Conservation (phyloP, 306 rosid genomes). For the Fagus crenata region DNA sequence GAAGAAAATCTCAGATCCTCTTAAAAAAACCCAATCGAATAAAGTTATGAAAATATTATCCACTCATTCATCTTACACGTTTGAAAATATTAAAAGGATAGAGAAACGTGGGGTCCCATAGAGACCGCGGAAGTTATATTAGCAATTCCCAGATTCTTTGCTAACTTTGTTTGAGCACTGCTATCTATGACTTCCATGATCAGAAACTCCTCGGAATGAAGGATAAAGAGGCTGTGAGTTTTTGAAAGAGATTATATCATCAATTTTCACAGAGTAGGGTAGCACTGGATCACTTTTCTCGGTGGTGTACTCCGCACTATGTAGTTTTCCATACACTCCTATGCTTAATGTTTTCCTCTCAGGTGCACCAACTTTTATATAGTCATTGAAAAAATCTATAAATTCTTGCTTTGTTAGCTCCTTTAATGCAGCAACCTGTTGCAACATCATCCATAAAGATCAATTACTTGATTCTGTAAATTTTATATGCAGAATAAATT, state of each 20-base stretch:
- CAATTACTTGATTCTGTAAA: background rate
- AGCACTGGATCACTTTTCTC: constrained; percentile 40
- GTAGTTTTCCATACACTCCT: constrained; percentile 76
- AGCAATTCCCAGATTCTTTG: background rate
- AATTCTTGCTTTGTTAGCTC: constrained; percentile 65
- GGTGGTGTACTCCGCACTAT: constrained; percentile 54
- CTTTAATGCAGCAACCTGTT: constrained; percentile 80
- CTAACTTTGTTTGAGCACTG: constrained; percentile 1
- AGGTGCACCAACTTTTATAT: constrained; percentile 73
- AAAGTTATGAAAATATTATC: no score
- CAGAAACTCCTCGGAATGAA: constrained; percentile 72
- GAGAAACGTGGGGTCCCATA: no score
- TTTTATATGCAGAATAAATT: background rate
- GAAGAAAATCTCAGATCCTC: no score
- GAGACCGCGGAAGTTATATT: no score
- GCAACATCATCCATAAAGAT: constrained; percentile 27
- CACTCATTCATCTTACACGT: no score
- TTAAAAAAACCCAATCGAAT: no score
- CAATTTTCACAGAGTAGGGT: constrained; percentile 50
- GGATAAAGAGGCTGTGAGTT: constrained; percentile 82
- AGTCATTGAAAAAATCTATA: constrained; percentile 71
- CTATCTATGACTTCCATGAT: constrained; percentile 65
- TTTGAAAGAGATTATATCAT: constrained; percentile 70
- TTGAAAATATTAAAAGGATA: no score
- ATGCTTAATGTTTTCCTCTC: constrained; percentile 65